Base-by-base conservation (phyloP, 2,329 filamentous ascomycete species). In the Pseudocercospora pini-densiflorae region DNA sequence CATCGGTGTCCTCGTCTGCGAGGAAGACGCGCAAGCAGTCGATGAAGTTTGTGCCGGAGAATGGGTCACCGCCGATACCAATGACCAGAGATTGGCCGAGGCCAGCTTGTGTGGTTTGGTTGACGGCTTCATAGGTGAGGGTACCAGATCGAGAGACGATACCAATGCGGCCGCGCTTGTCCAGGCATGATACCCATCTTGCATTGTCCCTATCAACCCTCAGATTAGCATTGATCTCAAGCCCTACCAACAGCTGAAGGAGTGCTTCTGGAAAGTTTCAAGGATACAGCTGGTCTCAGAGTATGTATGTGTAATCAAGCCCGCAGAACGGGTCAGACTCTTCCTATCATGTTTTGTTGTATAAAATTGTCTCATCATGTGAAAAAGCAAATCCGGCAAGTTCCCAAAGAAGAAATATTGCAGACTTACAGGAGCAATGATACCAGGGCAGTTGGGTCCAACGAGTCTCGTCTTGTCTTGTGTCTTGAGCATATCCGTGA, bases 121-220 rank as follows among this genome's bases (percentile, higher is more conserved):
- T 98, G 84, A 99, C 95, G 79, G 95, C 95, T 86, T 99, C 95
- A 86, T 99, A 99, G 79, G 95, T 99, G 71, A 99, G 90, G 74
- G 95, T 99, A 78, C 95, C 95, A 78, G 95, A 98, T 77, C 95
- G 92, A 76, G 94, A 97, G 82, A 99, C 95, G 81, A 99, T 98
- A 79, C 95, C 95, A 79, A 99, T 94, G 81, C 95, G 94, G 77
- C 95, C 95, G 82, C 94, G 93, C 89, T 98, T 98, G 90, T 99
- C 95, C 95, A 72, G 95, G 93, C 95, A 99, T 98, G 85, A 99
- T 99, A 80, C 95, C 95, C 79, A 99, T 98, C 87, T 99, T 99
- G 89, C 95, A 99, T 89, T 97, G 94, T 76, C 94, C 95, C 84
- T 89, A 62, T n/a, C 21, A 21, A n/a, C n/a, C 33, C 19, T 59